Evolutionary conservation across 768 basidiomycete genomes (phyloP).

Genomic region (Hortiboletus campestris): DNA sequence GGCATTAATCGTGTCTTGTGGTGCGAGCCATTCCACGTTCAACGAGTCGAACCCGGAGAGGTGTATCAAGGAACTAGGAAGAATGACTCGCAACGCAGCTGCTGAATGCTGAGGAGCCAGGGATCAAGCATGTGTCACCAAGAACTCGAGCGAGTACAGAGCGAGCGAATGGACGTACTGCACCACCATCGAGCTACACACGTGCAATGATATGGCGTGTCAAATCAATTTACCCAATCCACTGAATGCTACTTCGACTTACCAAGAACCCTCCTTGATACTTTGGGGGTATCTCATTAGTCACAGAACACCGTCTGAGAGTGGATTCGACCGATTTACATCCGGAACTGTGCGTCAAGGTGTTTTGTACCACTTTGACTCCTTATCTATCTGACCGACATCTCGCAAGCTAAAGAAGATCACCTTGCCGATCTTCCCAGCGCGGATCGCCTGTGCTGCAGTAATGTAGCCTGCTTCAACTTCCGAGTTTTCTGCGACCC

Average conservation of each 20-base stretch:
- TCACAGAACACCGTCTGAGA: neutral
- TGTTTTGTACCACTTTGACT: slow-evolving; percentile 76
- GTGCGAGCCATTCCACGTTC: slow-evolving; percentile 68
- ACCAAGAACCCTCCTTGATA: slow-evolving; percentile 84
- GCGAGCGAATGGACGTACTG: slow-evolving; percentile 43
- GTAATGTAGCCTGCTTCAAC: slow-evolving; percentile 53
- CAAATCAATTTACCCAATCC: neutral
- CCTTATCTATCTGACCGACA: slow-evolving; percentile 54
- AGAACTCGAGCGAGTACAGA: neutral
- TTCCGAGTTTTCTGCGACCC: slow-evolving; percentile 78
- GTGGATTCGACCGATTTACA: slow-evolving; percentile 39
- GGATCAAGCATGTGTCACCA: neutral
- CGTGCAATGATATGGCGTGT: neutral
- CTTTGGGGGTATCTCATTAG: slow-evolving; percentile 31
- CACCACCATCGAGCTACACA: slow-evolving; percentile 71
- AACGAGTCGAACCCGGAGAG: slow-evolving; percentile 67
- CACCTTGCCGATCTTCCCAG: slow-evolving; percentile 71
- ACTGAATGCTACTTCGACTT: slow-evolving; percentile 27
- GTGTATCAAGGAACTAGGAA: slow-evolving; percentile 49
- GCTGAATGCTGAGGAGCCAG: slow-evolving; percentile 55
- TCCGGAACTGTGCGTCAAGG: slow-evolving; percentile 83
- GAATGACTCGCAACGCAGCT: slow-evolving; percentile 59
- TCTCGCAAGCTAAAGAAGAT: slow-evolving; percentile 60
- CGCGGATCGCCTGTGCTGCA: slow-evolving; percentile 47
- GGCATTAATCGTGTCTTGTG: slow-evolving; percentile 75